Evolutionary conservation across 2,329 filamentous ascomycete species (phyloP).

Genomic region (Epichloe festucae): DNA sequence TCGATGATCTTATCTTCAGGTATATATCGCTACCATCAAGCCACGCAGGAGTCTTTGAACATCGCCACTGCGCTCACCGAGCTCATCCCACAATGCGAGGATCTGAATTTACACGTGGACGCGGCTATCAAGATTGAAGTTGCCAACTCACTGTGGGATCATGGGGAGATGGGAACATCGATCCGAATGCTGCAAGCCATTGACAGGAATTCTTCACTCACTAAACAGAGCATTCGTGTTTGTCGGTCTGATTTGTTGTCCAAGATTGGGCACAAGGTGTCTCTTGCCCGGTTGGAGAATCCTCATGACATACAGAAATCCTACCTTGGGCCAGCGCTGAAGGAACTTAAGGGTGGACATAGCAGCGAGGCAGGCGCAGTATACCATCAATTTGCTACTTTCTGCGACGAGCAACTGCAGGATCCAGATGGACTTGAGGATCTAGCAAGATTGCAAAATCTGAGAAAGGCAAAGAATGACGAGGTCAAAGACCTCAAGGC

Average conservation of each 20-base stretch:
- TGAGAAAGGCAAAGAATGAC: constrained; percentile 67
- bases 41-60: constrained; percentile 75
- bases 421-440: constrained; percentile 78
- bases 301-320: constrained; percentile 79
- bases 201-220: constrained; percentile 43
- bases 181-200: constrained; percentile 78
- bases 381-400: constrained; percentile 87
- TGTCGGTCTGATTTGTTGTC: constrained; percentile 71
- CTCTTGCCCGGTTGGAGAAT: constrained; percentile 79
- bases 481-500: constrained; percentile 65
- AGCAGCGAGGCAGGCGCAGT: constrained; percentile 70
- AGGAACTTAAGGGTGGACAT: constrained; percentile 57
- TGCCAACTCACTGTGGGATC: constrained; percentile 85
- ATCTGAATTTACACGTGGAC: constrained; percentile 63
- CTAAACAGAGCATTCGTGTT: constrained; percentile 57
- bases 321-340: constrained; percentile 74
- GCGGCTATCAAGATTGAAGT: constrained; percentile 68
- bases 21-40: constrained; percentile 67
- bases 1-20: constrained; percentile 63
- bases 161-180: constrained; percentile 78
- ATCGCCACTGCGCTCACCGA: constrained; percentile 73
- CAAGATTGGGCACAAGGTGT: constrained; percentile 77
- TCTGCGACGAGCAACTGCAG: constrained; percentile 89
- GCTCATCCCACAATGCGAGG: constrained; percentile 55
- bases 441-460: constrained; percentile 62